These are phyloP conservation scores for Metschnikowia similis DNA, from an alignment of 805 yeast genomes.

Conservation along the genomic window DNA sequence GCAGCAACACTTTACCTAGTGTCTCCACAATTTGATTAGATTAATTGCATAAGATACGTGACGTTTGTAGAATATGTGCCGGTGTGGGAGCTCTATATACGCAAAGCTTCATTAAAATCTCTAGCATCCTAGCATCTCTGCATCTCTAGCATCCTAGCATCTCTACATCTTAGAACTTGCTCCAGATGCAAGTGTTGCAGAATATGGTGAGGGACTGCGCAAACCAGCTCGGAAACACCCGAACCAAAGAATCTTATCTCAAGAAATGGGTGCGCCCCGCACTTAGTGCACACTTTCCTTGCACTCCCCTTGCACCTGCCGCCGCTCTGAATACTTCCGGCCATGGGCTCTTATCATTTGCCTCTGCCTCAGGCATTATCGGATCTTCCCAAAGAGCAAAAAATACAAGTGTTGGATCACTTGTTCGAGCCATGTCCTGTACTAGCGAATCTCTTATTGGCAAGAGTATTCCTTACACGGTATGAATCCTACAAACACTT, in stretches of 20 bases:
- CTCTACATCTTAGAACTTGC: too few relatives aligned
- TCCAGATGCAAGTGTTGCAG: not conserved
- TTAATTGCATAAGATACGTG: constrained; percentile 3
- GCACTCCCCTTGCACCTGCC: not conserved
- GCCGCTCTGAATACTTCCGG: not conserved
- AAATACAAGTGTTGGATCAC: constrained; percentile 44
- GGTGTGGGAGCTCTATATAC: too few relatives aligned
- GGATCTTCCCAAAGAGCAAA: constrained; percentile 19
- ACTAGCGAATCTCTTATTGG: constrained; percentile 28
- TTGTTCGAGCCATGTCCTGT: constrained; percentile 65
- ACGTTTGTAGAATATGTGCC: not conserved
- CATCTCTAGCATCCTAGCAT: too few relatives aligned
- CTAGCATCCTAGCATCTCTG: too few relatives aligned
- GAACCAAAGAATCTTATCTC: not conserved
- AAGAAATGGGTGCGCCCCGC: not conserved
- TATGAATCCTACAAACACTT: constrained; percentile 28
- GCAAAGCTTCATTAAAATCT: too few relatives aligned
- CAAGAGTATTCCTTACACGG: constrained; percentile 22
- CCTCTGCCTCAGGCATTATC: constrained; percentile 9
- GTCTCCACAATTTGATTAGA: not conserved
- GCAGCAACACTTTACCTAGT: constrained; percentile 41
- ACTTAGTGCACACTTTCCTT: not conserved
- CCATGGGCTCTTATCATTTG: constrained; percentile 3
- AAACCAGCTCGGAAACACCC: not conserved
- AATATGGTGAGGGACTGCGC: not conserved